Base-by-base conservation (phyloP, 208 protist species). In the Trypanosoma lewisi region DNA sequence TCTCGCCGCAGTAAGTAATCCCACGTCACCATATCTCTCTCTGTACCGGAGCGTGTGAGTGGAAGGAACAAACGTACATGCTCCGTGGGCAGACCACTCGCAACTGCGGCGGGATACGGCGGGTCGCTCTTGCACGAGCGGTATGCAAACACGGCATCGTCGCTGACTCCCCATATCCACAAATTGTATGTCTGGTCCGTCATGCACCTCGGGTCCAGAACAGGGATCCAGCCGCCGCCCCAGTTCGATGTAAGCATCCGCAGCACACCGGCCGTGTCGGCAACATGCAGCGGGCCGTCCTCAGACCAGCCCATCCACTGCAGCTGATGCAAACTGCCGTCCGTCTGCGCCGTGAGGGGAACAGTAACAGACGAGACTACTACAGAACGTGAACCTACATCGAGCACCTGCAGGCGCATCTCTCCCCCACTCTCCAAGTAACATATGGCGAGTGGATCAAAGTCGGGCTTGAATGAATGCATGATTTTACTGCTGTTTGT, bases 221-320 rank as follows among this genome's bases (percentile, higher is more conserved):
- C 82, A 6, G 89, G 86, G 8, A 93, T 64, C 86, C 89, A 95
- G 39, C 76, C 54, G 9, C 89, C 89, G 44, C 86, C 86, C 85
- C 85, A 95, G 57, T 66, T 71, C 49, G 85, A 31, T 33, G 84
- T 91, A 70, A 80, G 84, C 72, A 93, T 76, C 41, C 83, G 83
- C 71, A 95, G 75, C 44, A 95, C 85, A 12, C 89, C 89, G 2
- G 89, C 89, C 11, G 83, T 93, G 64, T 95, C 89, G 21, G 64
- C 81, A 25, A 78, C 61, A 74, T 91, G 86, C 58, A 95, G 82
- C 28, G 87, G 80, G 14, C 89, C 89, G 49, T 95, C 89, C 59
- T 95, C 85, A 0, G 86, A 91, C 83, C 83, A 95, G 12, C 89
- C 89, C 25, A 93, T 62, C 89, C 89, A 95, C 74, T 91, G 83